Percentiles rank a stretch among this genome's conserved stretches.
phyloP scores from a whole-genome alignment of 2,329 filamentous ascomycete genomes.

The Ophiostoma triangulosporum region DNA sequence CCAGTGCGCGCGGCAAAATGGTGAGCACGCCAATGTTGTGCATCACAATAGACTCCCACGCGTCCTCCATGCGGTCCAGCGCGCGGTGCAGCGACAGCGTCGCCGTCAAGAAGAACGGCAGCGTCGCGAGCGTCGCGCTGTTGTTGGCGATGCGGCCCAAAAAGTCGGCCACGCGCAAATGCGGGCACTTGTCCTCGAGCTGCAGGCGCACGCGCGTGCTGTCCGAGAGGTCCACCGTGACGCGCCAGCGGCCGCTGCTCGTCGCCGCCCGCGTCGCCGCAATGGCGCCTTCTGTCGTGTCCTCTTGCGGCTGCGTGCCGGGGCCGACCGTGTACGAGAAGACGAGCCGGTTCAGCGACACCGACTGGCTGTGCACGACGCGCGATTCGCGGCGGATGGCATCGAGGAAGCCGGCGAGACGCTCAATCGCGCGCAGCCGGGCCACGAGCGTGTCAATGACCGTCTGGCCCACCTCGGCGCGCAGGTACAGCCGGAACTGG shows the following conservation, averaged over 20 bases:
- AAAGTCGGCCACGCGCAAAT: constrained; percentile 47
- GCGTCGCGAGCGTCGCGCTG: constrained; percentile 35
- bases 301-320: background rate
- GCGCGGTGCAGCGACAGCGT: constrained; percentile 53
- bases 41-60: constrained; percentile 31
- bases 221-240: constrained; percentile 43
- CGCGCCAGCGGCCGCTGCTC: constrained; percentile 28
- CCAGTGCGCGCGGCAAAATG: constrained; percentile 39
- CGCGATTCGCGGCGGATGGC: constrained; percentile 45
- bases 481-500: constrained; percentile 48
- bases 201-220: constrained; percentile 40
- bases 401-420: constrained; percentile 56
- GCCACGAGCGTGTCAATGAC: constrained; percentile 45
- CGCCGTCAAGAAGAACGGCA: constrained; percentile 39
- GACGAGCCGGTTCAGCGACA: constrained; percentile 47
- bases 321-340: constrained; percentile 47
- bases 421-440: constrained; percentile 52
- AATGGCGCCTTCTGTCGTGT: constrained; percentile 3
- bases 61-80: constrained; percentile 45
- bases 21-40: constrained; percentile 34
- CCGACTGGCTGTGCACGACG: constrained; percentile 42
- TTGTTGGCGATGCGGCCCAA: constrained; percentile 46
- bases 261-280: background rate
- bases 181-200: constrained; percentile 51
- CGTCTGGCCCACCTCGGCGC: constrained; percentile 42